Percentiles rank a stretch among this genome's conserved stretches.
Evolutionary conservation across 441 rosid species (phyloP).

Genomic region (Adansonia grandidieri): DNA sequence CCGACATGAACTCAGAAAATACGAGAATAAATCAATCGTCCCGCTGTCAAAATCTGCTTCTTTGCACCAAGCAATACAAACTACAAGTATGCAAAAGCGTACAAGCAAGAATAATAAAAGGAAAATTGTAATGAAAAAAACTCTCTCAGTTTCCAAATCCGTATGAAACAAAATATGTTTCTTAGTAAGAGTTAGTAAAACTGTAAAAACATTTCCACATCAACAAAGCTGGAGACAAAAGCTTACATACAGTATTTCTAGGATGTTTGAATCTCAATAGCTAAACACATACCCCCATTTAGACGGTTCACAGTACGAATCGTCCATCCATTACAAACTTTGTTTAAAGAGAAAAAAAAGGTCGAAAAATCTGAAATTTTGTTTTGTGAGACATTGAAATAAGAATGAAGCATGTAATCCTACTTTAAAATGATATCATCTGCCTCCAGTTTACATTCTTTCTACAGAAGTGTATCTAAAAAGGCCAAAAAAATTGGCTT

Average conservation of each 20-base stretch:
- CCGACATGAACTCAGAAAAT: constrained; percentile 2
- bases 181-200: background rate
- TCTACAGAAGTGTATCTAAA: background rate
- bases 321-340: background rate
- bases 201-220: background rate
- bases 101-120: background rate
- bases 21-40: constrained; percentile 1
- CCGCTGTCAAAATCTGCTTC: background rate
- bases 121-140: background rate
- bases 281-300: no score
- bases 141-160: background rate
- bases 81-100: background rate
- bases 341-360: no score
- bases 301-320: background rate
- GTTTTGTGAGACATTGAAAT: background rate
- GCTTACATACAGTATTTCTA: background rate
- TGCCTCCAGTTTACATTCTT: background rate
- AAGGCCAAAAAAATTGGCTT: background rate
- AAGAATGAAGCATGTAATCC: background rate
- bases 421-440: background rate
- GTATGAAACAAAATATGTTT: background rate
- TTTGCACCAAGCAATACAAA: background rate
- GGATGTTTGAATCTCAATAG: no score
- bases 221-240: background rate
- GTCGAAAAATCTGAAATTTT: background rate